Evolutionary conservation across 2,329 filamentous ascomycete species (phyloP).

Genomic region (Colletotrichum noveboracense): DNA sequence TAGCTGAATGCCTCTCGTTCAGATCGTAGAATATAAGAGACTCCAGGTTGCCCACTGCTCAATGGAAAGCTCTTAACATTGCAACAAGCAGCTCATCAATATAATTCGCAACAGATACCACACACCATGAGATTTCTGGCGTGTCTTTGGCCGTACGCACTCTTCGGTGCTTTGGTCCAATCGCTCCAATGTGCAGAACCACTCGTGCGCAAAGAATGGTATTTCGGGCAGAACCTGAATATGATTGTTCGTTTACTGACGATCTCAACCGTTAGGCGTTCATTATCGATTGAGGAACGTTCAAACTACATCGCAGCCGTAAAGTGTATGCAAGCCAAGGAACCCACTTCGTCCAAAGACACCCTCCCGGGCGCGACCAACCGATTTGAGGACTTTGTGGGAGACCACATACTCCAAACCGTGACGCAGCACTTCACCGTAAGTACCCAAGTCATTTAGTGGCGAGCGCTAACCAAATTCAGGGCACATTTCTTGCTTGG

Average conservation of each 20-base stretch:
- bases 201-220: not conserved
- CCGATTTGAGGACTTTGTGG: not conserved
- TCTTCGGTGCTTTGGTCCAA: not conserved
- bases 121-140: not conserved
- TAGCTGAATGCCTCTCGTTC: fast-evolving
- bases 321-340: not conserved
- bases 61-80: fast-evolving
- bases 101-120: not conserved
- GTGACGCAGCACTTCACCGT: not conserved
- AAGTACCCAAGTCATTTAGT: not conserved
- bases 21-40: not conserved
- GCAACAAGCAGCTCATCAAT: not conserved
- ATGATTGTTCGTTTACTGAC: not conserved
- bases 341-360: not conserved
- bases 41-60: not conserved
- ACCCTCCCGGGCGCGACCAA: not conserved
- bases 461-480: not conserved
- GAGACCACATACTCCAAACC: not conserved
- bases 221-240: not conserved
- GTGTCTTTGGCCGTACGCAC: not conserved
- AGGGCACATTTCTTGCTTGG: not conserved
- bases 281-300: not conserved
- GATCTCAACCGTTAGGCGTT: not conserved
- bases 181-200: not conserved
- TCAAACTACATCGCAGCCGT: not conserved